Base-by-base conservation (phyloP, 306 rosid species). In the Luffa acutangula region DNA sequence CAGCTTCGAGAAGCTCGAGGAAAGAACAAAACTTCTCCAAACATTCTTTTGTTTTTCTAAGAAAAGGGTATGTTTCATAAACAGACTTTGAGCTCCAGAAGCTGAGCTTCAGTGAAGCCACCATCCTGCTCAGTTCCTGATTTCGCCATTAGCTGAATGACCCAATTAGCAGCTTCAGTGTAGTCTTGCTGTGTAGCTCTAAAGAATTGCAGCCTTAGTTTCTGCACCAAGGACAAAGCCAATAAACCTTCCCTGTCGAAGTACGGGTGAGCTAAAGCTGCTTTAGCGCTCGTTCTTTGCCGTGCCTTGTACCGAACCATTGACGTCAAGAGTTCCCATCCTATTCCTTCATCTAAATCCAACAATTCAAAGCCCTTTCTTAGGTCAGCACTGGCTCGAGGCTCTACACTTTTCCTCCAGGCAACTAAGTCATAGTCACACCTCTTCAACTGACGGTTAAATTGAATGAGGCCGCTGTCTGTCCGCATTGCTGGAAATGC, bases 81-180 rank as follows among this genome's bases (percentile, higher is more conserved):
- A 84, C 83, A 66, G 78, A 92, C 98, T 76, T 80, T 85, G 75
- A 92, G 90, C 79, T 95, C 96, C 81, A 82, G 96, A 58, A 92
- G 93, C 85, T 91, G 97, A 82, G 98, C 98, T 89, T 95, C 98
- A 37, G 97, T 91, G 89, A 95, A 92, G 82, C 96, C 98, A 66
- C 98, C 98, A 14, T 87, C 97, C 82, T 90, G 81, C 78, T 85
- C 31, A 39, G 97, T 92, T 82, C 97, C 97, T 14, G 97, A 95
- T 84, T 88, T 93, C n/a, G 93, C 98, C 97, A 95, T 92, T 42
- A 90, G 95, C 52, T 85, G 79, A 83, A 74, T 83, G 63, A 92
- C 39, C 98, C 98, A 95, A 15, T 85, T 88, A 74, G 92, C 97
- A 76, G 97, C 97, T 85, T 92, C 98, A 36, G 88, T 83, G 75